These are phyloP conservation scores for Gossypium gossypioides DNA, from an alignment of 441 rosid genomes.

Conservation along the genomic window DNA sequence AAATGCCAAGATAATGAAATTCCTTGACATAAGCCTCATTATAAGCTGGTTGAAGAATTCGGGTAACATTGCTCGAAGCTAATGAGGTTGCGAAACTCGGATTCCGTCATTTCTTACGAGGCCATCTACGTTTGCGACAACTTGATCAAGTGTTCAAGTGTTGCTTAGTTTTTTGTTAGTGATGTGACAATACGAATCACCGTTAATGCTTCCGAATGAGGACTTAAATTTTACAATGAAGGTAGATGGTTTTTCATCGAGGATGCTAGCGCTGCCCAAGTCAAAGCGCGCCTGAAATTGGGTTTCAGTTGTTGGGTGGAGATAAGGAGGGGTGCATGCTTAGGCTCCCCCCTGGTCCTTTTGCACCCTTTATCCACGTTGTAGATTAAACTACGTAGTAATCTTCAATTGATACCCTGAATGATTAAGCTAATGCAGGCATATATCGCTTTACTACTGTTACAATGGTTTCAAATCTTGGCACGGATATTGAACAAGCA, in stretches of 20 bases:
- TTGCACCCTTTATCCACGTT: background rate
- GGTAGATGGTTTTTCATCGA: background rate
- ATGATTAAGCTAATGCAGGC: background rate
- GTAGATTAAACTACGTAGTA: too few species aligned
- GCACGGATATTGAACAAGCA: background rate
- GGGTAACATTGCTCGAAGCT: slow-evolving; percentile 28
- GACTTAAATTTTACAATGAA: too few species aligned
- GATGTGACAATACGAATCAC: too few species aligned
- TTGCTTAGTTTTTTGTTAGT: too few species aligned
- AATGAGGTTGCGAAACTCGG: slow-evolving; percentile 21
- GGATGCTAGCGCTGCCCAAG: slow-evolving; percentile 1
- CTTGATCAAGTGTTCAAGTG: too few species aligned
- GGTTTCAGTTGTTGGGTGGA: background rate
- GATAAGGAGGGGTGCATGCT: background rate
- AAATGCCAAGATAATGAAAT: slow-evolving; percentile 12
- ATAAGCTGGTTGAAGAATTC: slow-evolving; percentile 24
- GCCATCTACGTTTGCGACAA: too few species aligned
- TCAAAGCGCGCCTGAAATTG: background rate
- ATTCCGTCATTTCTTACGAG: background rate
- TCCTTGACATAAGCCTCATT: slow-evolving; percentile 13
- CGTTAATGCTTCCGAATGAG: too few species aligned
- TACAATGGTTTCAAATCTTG: background rate
- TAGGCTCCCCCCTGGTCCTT: background rate
- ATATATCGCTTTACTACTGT: background rate
- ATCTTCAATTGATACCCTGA: background rate